Conservation (phyloP, 495 filamentous ascomycete genomes). For the Letharia lupina region DNA sequence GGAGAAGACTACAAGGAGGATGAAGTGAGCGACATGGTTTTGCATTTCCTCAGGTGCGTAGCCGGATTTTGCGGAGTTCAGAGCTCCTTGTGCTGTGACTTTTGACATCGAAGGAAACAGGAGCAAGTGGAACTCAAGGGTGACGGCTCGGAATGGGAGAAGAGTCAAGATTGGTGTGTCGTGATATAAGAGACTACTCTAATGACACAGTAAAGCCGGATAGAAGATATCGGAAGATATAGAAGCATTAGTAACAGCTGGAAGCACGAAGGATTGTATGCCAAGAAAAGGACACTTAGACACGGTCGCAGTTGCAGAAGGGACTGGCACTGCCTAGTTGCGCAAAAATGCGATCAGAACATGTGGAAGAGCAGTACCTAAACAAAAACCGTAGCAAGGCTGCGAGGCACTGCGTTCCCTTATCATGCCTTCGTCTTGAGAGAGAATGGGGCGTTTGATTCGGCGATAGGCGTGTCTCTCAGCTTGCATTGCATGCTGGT, state of each 20-base stretch:
- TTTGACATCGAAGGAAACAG: neutral
- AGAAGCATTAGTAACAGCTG: neutral
- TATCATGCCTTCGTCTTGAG: no score
- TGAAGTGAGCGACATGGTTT: neutral
- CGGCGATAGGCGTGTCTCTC: neutral
- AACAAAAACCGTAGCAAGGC: neutral
- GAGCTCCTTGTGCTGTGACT: neutral
- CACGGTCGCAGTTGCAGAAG: neutral
- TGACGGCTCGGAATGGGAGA: neutral
- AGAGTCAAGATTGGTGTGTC: neutral
- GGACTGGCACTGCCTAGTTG: neutral
- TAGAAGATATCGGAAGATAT: neutral
- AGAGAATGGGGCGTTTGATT: neutral
- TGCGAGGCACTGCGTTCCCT: neutral
- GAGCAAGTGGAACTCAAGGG: no score
- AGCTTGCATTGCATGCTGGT: neutral
- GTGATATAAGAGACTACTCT: neutral
- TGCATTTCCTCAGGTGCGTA: neutral
- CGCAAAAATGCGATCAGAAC: neutral
- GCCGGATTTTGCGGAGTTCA: neutral
- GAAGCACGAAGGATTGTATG: neutral
- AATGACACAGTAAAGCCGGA: neutral
- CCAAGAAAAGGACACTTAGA: neutral
- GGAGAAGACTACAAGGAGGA: neutral
- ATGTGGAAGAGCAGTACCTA: neutral